Evolutionary conservation across 2,329 filamentous ascomycete species (phyloP).

Genomic region (Lasiodiplodia citricola): DNA sequence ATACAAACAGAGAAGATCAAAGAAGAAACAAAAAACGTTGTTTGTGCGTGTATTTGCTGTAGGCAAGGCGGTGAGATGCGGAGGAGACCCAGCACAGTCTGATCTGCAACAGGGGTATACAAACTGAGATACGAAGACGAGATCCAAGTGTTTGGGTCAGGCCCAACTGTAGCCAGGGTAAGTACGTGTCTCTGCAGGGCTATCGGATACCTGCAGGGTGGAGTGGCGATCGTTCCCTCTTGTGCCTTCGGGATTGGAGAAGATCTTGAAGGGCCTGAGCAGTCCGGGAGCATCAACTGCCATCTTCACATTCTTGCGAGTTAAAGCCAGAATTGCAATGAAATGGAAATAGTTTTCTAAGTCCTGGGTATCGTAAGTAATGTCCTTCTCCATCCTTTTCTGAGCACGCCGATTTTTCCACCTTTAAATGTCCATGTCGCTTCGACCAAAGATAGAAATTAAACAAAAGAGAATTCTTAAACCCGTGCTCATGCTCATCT

Average conservation of each 20-base stretch:
- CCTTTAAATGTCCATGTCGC: not conserved
- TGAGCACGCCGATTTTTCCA: not conserved
- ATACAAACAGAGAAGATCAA: too few species aligned
- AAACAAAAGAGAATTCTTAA: not conserved
- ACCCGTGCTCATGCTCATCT: not conserved
- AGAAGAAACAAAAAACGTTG: too few species aligned
- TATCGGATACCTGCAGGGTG: not conserved
- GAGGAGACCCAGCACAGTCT: not conserved
- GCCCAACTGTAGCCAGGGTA: not conserved
- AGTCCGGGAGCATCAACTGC: not conserved
- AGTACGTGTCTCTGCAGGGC: not conserved
- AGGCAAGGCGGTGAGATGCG: not conserved
- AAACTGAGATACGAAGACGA: not conserved
- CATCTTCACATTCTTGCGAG: not conserved
- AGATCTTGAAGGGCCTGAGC: not conserved
- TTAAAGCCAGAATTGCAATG: not conserved
- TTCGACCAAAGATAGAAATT: not conserved
- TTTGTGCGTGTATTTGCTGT: too few species aligned
- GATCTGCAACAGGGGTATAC: not conserved
- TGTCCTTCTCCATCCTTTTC: not conserved
- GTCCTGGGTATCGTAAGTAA: not conserved
- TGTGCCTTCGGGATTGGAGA: not conserved
- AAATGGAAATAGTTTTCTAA: not conserved
- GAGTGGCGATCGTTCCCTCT: not conserved
- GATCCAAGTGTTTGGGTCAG: not conserved